A percentile compares a stretch with the other conserved stretches of the same genome.
Evolutionary conservation across 768 basidiomycete species (phyloP).

Genomic region (Postia placenta): DNA sequence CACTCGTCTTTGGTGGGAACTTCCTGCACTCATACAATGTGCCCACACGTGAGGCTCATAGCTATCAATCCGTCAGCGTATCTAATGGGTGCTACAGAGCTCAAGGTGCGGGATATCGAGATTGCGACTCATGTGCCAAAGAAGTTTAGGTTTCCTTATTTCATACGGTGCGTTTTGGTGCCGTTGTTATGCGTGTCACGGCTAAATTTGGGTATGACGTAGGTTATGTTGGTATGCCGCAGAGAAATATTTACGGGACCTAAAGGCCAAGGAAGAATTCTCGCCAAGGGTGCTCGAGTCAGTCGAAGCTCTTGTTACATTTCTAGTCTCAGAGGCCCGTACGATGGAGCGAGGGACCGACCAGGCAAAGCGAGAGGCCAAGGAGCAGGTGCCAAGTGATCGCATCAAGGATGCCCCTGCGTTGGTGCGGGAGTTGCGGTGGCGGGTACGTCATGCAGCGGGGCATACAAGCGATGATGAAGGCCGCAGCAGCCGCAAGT

Average conservation of each 20-base stretch:
- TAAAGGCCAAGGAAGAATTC: constrained; percentile 52
- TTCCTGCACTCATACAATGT: constrained; percentile 93
- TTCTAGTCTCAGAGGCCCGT: constrained; percentile 73
- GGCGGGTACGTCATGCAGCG: constrained; percentile 63
- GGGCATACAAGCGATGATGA: constrained; percentile 71
- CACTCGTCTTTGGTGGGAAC: constrained; percentile 95
- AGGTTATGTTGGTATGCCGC: constrained; percentile 91
- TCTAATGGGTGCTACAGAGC: constrained; percentile 43
- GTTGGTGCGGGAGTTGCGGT: constrained; percentile 77
- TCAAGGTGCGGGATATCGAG: constrained; percentile 87
- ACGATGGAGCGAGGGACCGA: constrained; percentile 68
- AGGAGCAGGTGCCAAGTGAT: constrained; percentile 77
- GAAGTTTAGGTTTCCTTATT: constrained; percentile 26
- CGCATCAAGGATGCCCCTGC: constrained; percentile 78
- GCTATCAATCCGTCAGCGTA: neutral
- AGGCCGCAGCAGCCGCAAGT: constrained; percentile 26
- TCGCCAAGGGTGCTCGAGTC: constrained; percentile 62
- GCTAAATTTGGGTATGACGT: constrained; percentile 1
- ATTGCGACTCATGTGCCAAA: constrained; percentile 89
- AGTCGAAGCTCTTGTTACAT: constrained; percentile 63
- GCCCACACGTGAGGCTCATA: constrained; percentile 59
- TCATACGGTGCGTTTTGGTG: constrained; percentile 17
- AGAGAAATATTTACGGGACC: constrained; percentile 70
- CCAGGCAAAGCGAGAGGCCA: constrained; percentile 66
- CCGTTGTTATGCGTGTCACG: no score